Base-by-base conservation (phyloP, 768 basidiomycete species). In the Mycena belliarum region DNA sequence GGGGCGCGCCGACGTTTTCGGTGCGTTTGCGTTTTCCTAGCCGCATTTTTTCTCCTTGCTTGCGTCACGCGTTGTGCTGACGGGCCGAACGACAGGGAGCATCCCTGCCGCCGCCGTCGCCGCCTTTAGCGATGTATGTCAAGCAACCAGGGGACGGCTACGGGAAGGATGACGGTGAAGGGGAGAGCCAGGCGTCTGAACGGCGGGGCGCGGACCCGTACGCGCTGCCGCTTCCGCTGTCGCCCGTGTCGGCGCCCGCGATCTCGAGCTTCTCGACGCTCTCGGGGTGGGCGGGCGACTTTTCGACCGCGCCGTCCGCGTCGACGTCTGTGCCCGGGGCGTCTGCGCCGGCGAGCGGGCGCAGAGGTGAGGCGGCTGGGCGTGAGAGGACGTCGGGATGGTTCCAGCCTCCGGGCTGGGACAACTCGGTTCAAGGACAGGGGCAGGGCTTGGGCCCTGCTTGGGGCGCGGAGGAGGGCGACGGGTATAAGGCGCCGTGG, bases 231-330 rank as follows among this genome's bases (percentile, higher is more conserved):
- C 49, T 40, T 4, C 56, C 56, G 7, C 44, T 58, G 11, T 57
- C 46, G 32, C 40, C 56, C 37, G 5, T 51, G 55, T 51, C 49
- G 11, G 18, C 51, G 60, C 59, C 52, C 64, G 26, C 65, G 55
- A 53, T 68, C 66, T 73, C 73, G 23, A 65, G 68, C 11, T 76
- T 72, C 59, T 76, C 75, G 41, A 72, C 74, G 25, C 66, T 76
- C 24, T 70, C 69, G 12, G 75, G 74, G 18, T 76, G 75, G 75
- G 73, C 70, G 44, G 75, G 75, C 29, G 73, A 69, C 33, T 69
- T 50, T 6, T 16, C 25, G 6, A 41, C 15, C 29, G 40, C 49
- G 47, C 46, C 49, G 33, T 28, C 52, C 1, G 18, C 49, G 40
- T 49, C 50, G 7, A 18, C 33, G 40, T 15, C 28, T 2, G 7